phyloP scores from a whole-genome alignment of 129 eudicot genomes.

The Mikania micrantha region DNA sequence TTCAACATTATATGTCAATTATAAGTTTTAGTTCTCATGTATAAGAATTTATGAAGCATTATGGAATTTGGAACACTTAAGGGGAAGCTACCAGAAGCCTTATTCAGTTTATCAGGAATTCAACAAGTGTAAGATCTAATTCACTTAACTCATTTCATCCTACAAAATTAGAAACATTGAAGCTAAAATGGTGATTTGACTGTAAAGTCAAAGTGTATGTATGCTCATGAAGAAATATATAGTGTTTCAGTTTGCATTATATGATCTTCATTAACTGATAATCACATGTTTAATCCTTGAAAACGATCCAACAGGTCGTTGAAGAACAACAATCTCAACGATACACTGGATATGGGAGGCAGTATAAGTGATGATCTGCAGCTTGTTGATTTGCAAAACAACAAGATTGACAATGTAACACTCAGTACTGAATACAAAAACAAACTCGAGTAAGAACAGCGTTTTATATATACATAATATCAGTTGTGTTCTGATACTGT shows the following conservation, averaged over 20 bases:
- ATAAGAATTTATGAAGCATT: not conserved
- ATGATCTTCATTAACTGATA: not conserved
- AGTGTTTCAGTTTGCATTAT: not conserved
- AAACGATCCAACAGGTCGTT: constrained; percentile 42
- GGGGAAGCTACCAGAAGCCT: constrained; percentile 56
- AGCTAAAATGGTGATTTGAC: constrained; percentile 6
- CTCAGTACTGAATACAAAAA: constrained; percentile 64
- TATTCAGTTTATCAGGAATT: constrained; percentile 58
- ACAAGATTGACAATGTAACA: constrained; percentile 54
- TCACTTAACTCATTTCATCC: not conserved
- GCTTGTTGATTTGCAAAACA: constrained; percentile 74
- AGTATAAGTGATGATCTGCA: constrained; percentile 40
- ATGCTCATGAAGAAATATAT: not conserved
- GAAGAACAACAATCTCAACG: constrained; percentile 65
- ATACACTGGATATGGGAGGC: constrained; percentile 52
- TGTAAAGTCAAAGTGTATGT: constrained; percentile 3
- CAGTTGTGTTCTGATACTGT: too few species aligned
- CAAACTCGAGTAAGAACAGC: constrained; percentile 56
- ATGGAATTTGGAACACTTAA: constrained; percentile 70
- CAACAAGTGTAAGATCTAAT: constrained; percentile 72
- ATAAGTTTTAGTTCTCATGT: not conserved
- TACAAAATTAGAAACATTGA: not conserved
- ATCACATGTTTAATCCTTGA: not conserved
- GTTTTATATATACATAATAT: not conserved
- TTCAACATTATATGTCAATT: not conserved